Evolutionary conservation across 495 filamentous ascomycete genomes (phyloP).

Genomic region (Neurospora hispaniola): DNA sequence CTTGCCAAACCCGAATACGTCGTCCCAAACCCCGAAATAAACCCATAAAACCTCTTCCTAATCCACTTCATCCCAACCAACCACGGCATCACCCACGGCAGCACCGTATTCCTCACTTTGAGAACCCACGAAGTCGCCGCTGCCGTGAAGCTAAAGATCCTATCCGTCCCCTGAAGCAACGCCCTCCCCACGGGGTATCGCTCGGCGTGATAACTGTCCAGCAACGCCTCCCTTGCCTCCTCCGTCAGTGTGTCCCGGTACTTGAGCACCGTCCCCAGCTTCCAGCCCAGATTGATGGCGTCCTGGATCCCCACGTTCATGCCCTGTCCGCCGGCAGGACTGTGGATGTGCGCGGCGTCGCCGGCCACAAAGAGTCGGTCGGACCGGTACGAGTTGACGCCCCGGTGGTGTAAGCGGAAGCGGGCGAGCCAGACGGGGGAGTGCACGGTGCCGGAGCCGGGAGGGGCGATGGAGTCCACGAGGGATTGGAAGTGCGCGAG

Average conservation of each 20-base stretch:
- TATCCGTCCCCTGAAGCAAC: slow-evolving; percentile 26
- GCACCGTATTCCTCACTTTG: slow-evolving; percentile 21
- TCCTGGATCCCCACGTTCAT: slow-evolving; percentile 54
- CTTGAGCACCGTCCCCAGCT: slow-evolving; percentile 29
- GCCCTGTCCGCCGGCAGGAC: slow-evolving; percentile 46
- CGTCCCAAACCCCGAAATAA: slow-evolving; percentile 30
- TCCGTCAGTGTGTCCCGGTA: background rate
- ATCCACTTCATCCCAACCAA: slow-evolving; percentile 9
- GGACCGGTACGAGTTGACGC: slow-evolving; percentile 24
- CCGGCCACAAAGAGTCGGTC: slow-evolving; percentile 43
- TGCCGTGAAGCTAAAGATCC: slow-evolving; percentile 27
- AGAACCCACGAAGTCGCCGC: slow-evolving; percentile 22
- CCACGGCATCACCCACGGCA: slow-evolving; percentile 27
- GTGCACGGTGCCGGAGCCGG: slow-evolving; percentile 21
- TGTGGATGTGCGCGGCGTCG: slow-evolving; percentile 50
- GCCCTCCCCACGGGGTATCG: slow-evolving; percentile 24
- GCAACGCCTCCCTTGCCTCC: slow-evolving; percentile 10
- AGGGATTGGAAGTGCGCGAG: slow-evolving; percentile 23
- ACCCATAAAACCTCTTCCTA: slow-evolving; percentile 17
- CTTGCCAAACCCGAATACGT: slow-evolving; percentile 18
- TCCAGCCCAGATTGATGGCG: slow-evolving; percentile 50
- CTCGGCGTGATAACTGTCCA: slow-evolving; percentile 32
- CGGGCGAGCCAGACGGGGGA: slow-evolving; percentile 30
- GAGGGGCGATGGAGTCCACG: slow-evolving; percentile 17
- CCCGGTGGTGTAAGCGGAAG: slow-evolving; percentile 30